Percentiles rank a stretch among this genome's conserved stretches.
phyloP scores from a whole-genome alignment of 208 protist species.

The Wallacemonas sp. region DNA sequence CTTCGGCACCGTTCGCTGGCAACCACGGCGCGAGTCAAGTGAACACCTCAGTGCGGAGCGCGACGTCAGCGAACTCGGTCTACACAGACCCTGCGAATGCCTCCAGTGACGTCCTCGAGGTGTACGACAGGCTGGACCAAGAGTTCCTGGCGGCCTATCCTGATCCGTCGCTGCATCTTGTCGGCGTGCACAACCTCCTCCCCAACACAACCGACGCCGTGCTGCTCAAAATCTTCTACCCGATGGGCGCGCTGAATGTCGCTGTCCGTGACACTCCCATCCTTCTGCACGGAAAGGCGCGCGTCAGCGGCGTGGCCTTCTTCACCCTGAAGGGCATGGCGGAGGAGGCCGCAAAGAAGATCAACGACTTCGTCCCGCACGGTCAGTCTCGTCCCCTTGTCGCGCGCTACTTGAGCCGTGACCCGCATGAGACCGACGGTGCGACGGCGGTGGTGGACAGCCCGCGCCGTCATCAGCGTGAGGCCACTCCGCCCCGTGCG shows the following conservation, averaged over 20 bases:
- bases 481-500: too few relatives aligned
- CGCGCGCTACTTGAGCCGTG: slow-evolving; percentile 37
- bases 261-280: slow-evolving; percentile 47
- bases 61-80: neutral
- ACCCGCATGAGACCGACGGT: neutral
- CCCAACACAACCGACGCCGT: slow-evolving; percentile 34
- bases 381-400: slow-evolving; percentile 52
- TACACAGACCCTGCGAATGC: slow-evolving; percentile 5
- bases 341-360: slow-evolving; percentile 60
- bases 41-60: neutral
- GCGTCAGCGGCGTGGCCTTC: slow-evolving; percentile 63
- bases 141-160: slow-evolving; percentile 46
- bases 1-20: neutral
- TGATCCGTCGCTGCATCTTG: slow-evolving; percentile 34
- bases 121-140: slow-evolving; percentile 49
- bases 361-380: slow-evolving; percentile 60
- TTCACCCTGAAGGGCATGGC: slow-evolving; percentile 56
- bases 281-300: slow-evolving; percentile 35
- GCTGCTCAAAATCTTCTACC: slow-evolving; percentile 72
- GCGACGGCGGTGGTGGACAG: neutral
- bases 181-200: slow-evolving; percentile 69
- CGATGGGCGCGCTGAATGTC: slow-evolving; percentile 54
- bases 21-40: neutral
- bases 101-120: slow-evolving; percentile 6
- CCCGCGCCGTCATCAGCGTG: too few relatives aligned